Percentiles rank a stretch among this genome's conserved stretches.
phyloP scores from a whole-genome alignment of 441 rosid species.

The Hura crepitans region DNA sequence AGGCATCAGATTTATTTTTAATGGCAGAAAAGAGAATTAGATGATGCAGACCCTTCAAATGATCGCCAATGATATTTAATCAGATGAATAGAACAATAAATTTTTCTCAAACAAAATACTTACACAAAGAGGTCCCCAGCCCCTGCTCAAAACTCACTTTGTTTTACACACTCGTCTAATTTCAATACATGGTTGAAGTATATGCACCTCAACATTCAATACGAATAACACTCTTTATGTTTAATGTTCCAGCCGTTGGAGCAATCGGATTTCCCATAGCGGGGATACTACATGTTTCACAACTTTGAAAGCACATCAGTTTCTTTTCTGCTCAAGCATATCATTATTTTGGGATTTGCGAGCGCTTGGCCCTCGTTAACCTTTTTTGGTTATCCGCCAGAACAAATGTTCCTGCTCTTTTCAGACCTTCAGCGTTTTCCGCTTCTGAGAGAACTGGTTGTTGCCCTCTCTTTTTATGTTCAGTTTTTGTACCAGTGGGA shows the following conservation, averaged over 20 bases:
- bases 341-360: constrained; percentile 9
- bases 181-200: neutral
- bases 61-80: too few relatives aligned
- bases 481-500: constrained; percentile 26
- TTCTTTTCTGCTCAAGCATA: neutral
- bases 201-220: neutral
- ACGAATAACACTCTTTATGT: neutral
- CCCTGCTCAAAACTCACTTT: neutral
- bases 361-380: constrained; percentile 21
- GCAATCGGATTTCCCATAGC: neutral
- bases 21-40: too few relatives aligned
- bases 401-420: constrained; percentile 8
- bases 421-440: constrained; percentile 15
- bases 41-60: neutral
- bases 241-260: neutral
- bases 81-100: neutral
- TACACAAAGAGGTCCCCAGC: neutral
- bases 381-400: constrained; percentile 1
- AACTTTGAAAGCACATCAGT: neutral
- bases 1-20: neutral
- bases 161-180: neutral
- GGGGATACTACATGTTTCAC: neutral
- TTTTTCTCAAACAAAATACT: neutral
- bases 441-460: constrained; percentile 17
- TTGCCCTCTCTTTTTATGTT: constrained; percentile 14